These are phyloP conservation scores for Citrullus colocynthis DNA, from an alignment of 306 rosid genomes.

Conservation along the genomic window DNA sequence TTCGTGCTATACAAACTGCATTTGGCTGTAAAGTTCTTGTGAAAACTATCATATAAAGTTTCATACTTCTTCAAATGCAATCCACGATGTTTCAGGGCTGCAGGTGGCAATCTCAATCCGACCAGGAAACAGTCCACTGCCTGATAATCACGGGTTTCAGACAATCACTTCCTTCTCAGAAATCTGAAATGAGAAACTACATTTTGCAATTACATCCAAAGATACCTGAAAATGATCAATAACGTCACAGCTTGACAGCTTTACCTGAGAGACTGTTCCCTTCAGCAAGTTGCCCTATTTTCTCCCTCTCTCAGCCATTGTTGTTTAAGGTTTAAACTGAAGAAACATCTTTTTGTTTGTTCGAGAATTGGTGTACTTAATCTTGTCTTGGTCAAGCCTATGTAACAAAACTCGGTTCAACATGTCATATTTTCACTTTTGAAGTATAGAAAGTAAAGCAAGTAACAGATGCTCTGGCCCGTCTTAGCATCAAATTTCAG, in stretches of 20 bases:
- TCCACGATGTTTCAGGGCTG: constrained; percentile 42
- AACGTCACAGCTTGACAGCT: background rate
- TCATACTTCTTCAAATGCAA: background rate
- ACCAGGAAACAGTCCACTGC: constrained; percentile 92
- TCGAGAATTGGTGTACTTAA: background rate
- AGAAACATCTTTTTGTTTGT: background rate
- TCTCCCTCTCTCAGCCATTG: background rate
- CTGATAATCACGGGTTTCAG: constrained; percentile 70
- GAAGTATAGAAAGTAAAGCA: background rate
- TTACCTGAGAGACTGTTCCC: background rate
- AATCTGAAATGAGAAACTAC: constrained; percentile 26
- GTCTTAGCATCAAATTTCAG: background rate
- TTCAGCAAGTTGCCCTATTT: background rate
- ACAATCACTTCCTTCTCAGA: constrained; percentile 57
- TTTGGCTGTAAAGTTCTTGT: background rate
- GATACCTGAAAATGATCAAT: background rate
- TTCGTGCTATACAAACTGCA: background rate
- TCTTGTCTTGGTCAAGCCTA: background rate
- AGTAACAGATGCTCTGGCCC: background rate
- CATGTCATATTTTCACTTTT: background rate
- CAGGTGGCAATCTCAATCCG: constrained; percentile 67
- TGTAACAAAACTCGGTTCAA: background rate
- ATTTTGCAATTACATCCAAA: background rate
- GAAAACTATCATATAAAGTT: background rate
- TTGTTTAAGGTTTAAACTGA: background rate